Evolutionary conservation across 139 green algal genomes (phyloP).

Genomic region (Astrephomene gubernaculifera): DNA sequence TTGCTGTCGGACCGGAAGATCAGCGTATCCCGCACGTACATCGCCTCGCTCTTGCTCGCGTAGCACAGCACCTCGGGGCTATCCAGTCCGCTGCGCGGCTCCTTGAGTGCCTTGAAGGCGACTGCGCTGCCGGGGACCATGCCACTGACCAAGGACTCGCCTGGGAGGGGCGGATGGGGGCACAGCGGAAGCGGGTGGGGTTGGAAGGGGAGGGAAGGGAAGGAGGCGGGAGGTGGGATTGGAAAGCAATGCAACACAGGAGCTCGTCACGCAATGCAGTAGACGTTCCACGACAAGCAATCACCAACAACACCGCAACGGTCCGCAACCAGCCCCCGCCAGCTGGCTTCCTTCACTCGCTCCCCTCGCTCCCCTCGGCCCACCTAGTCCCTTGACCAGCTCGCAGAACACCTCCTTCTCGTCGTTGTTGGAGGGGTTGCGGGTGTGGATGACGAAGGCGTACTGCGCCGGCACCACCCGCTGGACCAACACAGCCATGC

Average conservation of each 20-base stretch:
- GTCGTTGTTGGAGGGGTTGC: conserved; percentile 91
- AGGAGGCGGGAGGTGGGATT: no score
- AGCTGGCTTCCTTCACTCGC: background rate
- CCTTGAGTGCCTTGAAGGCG: conserved; percentile 83
- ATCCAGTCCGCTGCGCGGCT: conserved; percentile 67
- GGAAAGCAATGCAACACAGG: no score
- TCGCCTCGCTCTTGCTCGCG: conserved; percentile 90
- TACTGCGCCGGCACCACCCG: conserved; percentile 94
- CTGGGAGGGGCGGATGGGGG: conserved; percentile 9
- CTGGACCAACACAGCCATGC: conserved; percentile 99
- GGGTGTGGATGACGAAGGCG: conserved; percentile 99
- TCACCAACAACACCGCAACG: no score
- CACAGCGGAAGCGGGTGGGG: no score
- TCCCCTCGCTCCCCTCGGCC: conserved; percentile 7
- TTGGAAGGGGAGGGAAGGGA: background rate
- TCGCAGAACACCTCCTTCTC: conserved; percentile 94
- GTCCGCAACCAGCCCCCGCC: no score
- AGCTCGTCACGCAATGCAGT: no score
- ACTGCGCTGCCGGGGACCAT: conserved; percentile 93
- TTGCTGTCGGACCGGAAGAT: conserved; percentile 97
- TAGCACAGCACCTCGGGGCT: conserved; percentile 86
- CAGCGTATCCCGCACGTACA: conserved; percentile 90
- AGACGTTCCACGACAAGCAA: no score
- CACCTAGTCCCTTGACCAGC: conserved; percentile 93
- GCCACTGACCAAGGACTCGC: conserved; percentile 94